Evolutionary conservation across 305 asterid genomes (phyloP), one percentile per base, ranked within the genome.

Genomic region (Andrographis paniculata): DNA sequence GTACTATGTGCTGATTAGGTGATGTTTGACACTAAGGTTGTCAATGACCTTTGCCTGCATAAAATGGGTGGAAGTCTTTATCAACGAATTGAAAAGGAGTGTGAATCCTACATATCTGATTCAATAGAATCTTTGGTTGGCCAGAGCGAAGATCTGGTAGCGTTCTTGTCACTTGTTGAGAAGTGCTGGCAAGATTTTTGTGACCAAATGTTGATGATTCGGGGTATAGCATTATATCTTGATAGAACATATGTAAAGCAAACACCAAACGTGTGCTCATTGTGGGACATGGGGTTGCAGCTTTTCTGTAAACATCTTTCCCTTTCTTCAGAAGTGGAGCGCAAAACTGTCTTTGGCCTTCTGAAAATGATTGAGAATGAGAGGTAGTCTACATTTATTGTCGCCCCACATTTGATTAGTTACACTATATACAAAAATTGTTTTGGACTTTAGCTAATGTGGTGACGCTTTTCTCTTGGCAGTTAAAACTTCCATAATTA

Each of bases 221-320:
- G 99, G 48, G 86, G 95, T 52, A 92, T 92, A 66, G 96, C 96
- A 53, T 68, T 91, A 66, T 79, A 60, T 74, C 92, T 91, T 27
- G 99, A 91, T 67, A 70, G 96, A 66, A 91, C 96, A 60, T 91
- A 87, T 52, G 99, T 91, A 56, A 87, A 91, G 76, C 96, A 83
- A 70, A 77, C 94, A 28, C 75, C 95, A 15, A 77, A 69, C 62
- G 96, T 91, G 31, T 74, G 84, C 24, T 91, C 99, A 44, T 57
- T 91, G 55, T 91, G 99, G 99, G 99, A 91, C 74, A 91, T 87
- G 96, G 99, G 99, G 37, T 74, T 92, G 82, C 95, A 81, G 66
- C 95, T 91, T 69, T 91, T 84, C 60, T 80, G 89, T 60, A 92
- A 92, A 53, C 96, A 87, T 76, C 94, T 92, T 52, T 72, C 86